phyloP scores from a whole-genome alignment of 176 grass and related monocot species.

The Raddia distichophylla region DNA sequence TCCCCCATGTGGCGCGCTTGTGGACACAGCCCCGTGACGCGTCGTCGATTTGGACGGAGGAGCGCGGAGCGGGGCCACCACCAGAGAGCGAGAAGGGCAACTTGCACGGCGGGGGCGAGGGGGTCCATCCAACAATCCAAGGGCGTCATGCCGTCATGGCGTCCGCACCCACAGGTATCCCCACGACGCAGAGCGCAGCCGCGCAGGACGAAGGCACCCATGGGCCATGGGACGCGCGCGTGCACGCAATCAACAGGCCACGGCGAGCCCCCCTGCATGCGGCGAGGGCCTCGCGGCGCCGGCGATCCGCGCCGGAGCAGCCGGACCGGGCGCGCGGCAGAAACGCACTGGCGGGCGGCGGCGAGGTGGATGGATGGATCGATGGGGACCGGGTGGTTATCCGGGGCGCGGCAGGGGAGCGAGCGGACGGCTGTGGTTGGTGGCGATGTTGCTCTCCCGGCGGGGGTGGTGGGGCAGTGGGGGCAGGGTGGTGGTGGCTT shows the following conservation, averaged over 20 bases:
- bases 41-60: not conserved
- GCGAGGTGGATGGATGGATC: not conserved
- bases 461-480: not conserved
- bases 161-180: not conserved
- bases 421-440: too few relatives aligned
- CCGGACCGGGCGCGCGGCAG: too few relatives aligned
- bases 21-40: conserved; percentile 22
- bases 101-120: not conserved
- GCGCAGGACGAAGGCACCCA: not conserved
- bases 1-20: not conserved
- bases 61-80: not conserved
- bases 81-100: not conserved
- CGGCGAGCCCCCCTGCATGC: not conserved
- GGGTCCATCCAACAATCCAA: not conserved
- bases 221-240: not conserved
- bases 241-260: not conserved
- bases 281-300: not conserved
- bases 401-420: not conserved
- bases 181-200: not conserved
- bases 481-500: conserved; percentile 2
- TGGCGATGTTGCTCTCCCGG: not conserved
- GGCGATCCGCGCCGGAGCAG: too few relatives aligned
- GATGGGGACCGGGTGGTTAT: not conserved
- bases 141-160: not conserved
- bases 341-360: not conserved